A percentile compares a stretch with the other conserved stretches of the same genome.
phyloP scores from a whole-genome alignment of 148 eudicot species.

The Fagopyrum esculentum region DNA sequence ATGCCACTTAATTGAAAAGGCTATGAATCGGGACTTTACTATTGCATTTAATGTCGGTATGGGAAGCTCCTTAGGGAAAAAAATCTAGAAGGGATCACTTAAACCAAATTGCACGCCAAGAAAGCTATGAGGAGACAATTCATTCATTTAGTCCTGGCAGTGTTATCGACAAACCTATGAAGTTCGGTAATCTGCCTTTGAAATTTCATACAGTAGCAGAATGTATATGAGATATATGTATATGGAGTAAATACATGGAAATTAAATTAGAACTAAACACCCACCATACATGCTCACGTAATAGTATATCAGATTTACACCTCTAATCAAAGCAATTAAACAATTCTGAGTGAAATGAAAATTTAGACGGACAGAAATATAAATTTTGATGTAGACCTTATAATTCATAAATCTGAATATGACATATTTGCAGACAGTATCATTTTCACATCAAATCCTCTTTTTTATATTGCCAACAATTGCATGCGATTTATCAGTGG shows the following conservation, averaged over 20 bases:
- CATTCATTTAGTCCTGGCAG: background rate
- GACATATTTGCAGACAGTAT: background rate
- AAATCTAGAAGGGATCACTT: too few species aligned
- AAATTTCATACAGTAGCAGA: slow-evolving; percentile 5
- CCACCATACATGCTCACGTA: background rate
- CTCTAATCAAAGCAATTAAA: background rate
- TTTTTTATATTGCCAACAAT: background rate
- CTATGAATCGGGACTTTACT: too few species aligned
- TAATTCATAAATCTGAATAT: background rate
- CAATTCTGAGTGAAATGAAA: background rate
- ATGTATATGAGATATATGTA: background rate
- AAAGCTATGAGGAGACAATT: background rate
- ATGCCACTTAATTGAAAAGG: too few species aligned
- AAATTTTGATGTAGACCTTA: background rate
- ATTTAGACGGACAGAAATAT: background rate
- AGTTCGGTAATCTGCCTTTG: background rate
- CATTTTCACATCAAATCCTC: background rate
- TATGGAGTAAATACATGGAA: background rate
- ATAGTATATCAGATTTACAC: too few species aligned
- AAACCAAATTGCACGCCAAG: background rate
- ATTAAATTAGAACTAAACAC: background rate
- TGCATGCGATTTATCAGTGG: background rate
- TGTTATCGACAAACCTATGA: background rate
- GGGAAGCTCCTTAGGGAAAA: too few species aligned
- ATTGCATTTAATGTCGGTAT: too few species aligned